Percentiles rank a stretch among this genome's conserved stretches.
phyloP scores from a whole-genome alignment of 1,139 yeast genomes.

The Pneumocystis jirovecii region DNA sequence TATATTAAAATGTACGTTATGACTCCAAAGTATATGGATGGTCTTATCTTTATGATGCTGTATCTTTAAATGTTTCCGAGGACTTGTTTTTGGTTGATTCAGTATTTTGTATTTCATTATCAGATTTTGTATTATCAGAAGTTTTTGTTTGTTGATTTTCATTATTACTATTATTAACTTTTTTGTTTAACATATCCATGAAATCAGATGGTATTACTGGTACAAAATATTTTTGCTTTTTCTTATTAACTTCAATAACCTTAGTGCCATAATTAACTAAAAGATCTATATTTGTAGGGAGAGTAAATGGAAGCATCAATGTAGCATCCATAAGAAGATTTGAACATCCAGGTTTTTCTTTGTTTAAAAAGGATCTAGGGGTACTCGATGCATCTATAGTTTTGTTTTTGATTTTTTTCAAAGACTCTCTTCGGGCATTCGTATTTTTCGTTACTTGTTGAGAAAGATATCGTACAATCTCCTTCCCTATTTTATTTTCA shows the following conservation, averaged over 20 bases:
- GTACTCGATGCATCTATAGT: not conserved
- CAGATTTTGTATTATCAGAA: not conserved
- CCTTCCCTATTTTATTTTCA: constrained; percentile 36
- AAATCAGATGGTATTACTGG: constrained; percentile 29
- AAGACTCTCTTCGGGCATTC: not conserved
- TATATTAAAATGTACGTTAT: not conserved
- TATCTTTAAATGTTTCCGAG: not conserved
- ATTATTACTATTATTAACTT: constrained; percentile 16
- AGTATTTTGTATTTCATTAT: not conserved
- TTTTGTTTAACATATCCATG: constrained; percentile 24
- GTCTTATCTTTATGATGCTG: not conserved
- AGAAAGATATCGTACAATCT: constrained; percentile 13
- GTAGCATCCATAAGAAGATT: constrained; percentile 6
- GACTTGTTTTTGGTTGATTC: not conserved
- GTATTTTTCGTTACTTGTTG: constrained; percentile 13
- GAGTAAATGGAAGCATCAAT: constrained; percentile 22
- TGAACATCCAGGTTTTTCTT: constrained; percentile 10
- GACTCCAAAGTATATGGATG: not conserved
- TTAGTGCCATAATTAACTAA: constrained; percentile 31
- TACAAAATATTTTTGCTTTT: constrained; percentile 25
- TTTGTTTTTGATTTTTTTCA: constrained; percentile 1
- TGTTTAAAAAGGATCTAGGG: not conserved
- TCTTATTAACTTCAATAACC: constrained; percentile 25
- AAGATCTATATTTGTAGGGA: constrained; percentile 29
- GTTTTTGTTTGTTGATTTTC: not conserved